phyloP scores from a whole-genome alignment of 495 filamentous ascomycete species.

The Bombardia bombarda region DNA sequence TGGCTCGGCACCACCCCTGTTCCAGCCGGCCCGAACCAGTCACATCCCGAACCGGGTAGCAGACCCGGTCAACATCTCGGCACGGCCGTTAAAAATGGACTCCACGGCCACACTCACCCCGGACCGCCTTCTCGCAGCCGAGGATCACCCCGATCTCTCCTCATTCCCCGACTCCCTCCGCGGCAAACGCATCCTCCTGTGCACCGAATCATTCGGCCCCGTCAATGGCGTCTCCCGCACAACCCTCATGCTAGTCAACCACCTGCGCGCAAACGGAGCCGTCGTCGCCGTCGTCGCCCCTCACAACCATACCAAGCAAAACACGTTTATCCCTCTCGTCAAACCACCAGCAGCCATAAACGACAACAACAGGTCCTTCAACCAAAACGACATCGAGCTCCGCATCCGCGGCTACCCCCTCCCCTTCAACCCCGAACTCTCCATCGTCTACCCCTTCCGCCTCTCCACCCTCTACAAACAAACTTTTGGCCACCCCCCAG shows the following conservation, averaged over 20 bases:
- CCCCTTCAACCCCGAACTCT: conserved; percentile 58
- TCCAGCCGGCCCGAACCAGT: too few species aligned
- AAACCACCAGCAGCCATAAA: conserved; percentile 6
- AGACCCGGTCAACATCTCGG: not conserved
- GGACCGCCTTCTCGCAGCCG: not conserved
- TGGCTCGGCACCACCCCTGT: too few species aligned
- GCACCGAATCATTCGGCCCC: conserved; percentile 57
- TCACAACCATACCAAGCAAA: conserved; percentile 29
- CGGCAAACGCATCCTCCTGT: conserved; percentile 49
- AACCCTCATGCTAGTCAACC: conserved; percentile 52
- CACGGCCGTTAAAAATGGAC: not conserved
- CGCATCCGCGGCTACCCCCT: conserved; percentile 51
- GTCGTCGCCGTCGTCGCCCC: conserved; percentile 53
- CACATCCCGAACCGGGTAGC: not conserved
- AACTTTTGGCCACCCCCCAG: conserved; percentile 41
- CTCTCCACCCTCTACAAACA: conserved; percentile 43
- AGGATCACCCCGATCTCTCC: conserved; percentile 7
- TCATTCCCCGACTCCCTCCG: conserved; percentile 36
- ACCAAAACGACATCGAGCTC: conserved; percentile 34
- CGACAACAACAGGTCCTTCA: not conserved
- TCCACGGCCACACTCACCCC: too few species aligned
- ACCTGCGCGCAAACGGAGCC: conserved; percentile 48
- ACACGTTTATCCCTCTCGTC: conserved; percentile 22
- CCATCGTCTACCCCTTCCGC: conserved; percentile 54
- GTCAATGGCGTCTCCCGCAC: conserved; percentile 60